Evolutionary conservation across 1,284 basidiomycete genomes (phyloP).

Genomic region (Amylostereum areolatum): DNA sequence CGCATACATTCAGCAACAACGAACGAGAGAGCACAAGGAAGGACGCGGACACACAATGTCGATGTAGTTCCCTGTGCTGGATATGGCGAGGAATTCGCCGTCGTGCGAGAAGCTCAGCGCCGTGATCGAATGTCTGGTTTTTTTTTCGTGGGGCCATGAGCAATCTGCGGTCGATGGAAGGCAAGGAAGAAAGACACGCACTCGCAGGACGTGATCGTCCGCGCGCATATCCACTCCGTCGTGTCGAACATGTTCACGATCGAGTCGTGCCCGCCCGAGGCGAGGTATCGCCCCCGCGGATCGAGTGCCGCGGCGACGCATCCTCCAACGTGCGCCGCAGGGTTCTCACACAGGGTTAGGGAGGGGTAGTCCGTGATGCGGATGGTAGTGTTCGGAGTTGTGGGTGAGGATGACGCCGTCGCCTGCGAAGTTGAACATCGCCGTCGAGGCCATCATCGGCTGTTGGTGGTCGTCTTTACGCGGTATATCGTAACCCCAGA

Average conservation of each 20-base stretch:
- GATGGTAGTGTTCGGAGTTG: constrained; percentile 53
- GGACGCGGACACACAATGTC: constrained; percentile 59
- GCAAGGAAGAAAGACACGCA: constrained; percentile 31
- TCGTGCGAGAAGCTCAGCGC: constrained; percentile 77
- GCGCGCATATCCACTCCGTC: constrained; percentile 69
- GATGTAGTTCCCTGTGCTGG: constrained; percentile 64
- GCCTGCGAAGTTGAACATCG: constrained; percentile 66
- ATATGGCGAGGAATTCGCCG: constrained; percentile 74
- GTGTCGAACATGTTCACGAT: constrained; percentile 76
- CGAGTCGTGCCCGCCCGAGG: constrained; percentile 72
- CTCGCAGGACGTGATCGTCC: constrained; percentile 75
- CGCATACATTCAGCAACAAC: background rate
- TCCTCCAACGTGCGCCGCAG: constrained; percentile 71
- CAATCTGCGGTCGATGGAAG: background rate
- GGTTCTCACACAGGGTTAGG: constrained; percentile 46
- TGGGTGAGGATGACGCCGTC: constrained; percentile 62
- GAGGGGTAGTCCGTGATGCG: constrained; percentile 65
- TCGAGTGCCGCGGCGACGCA: constrained; percentile 68
- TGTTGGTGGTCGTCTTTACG: constrained; percentile 3
- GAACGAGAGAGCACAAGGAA: background rate
- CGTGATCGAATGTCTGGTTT: constrained; percentile 56
- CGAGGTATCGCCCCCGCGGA: constrained; percentile 72
- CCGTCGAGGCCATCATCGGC: constrained; percentile 48
- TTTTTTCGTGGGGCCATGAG: background rate
- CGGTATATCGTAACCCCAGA: background rate